Evolutionary conservation across 2,329 filamentous ascomycete species (phyloP).

Genomic region (Stemphylium lycopersici): DNA sequence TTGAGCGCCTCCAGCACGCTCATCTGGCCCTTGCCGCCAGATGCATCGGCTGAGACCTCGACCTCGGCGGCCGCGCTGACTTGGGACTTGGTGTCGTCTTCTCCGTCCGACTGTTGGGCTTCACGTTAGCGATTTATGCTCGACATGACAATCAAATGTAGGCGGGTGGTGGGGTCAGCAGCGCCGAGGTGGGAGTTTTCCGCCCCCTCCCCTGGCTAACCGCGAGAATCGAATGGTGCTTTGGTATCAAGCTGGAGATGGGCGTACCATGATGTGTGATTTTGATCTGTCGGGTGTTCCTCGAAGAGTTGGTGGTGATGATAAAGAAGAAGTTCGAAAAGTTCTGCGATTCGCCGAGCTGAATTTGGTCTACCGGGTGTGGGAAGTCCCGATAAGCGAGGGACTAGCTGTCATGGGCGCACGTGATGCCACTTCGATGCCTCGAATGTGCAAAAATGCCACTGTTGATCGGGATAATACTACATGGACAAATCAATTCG

Average conservation of each 20-base stretch:
- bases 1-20: constrained; percentile 98
- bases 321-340: constrained; percentile 26
- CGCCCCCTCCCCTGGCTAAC: neutral
- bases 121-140: constrained; percentile 23
- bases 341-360: constrained; percentile 21
- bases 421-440: neutral
- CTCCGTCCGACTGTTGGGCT: constrained; percentile 90
- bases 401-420: neutral
- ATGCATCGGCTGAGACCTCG: constrained; percentile 90
- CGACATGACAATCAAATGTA: neutral
- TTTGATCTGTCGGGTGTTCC: constrained; percentile 51
- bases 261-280: constrained; percentile 51
- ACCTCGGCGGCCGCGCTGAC: constrained; percentile 82
- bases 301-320: constrained; percentile 49
- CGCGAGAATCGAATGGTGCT: neutral
- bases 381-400: constrained; percentile 10
- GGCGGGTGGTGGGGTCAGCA: constrained; percentile 7
- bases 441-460: too few relatives aligned
- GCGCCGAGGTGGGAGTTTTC: neutral
- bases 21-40: constrained; percentile 85
- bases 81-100: constrained; percentile 96
- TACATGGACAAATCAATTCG: too few relatives aligned
- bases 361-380: constrained; percentile 20
- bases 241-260: neutral
- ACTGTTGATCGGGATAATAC: too few relatives aligned